Base-by-base conservation (phyloP, 2,329 filamentous ascomycete genomes). In the Ophiostoma fasciatum region DNA sequence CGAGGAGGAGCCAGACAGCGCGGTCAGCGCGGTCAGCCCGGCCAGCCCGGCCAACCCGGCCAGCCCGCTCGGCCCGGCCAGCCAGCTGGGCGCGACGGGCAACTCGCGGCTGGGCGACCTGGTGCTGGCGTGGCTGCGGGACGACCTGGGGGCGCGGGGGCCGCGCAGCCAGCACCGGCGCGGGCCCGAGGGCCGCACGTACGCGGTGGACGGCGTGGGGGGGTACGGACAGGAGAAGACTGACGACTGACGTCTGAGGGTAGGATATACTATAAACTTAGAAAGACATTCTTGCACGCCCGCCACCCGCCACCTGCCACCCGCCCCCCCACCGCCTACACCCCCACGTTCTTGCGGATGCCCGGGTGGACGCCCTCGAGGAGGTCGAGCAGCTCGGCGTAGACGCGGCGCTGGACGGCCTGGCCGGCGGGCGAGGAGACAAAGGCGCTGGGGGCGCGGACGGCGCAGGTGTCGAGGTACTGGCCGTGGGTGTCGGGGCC, bases 51-150 rank as follows among this genome's bases (percentile, higher is more conserved):
- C n/a, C n/a, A n/a, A n/a, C n/a, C n/a, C n/a, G n/a, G n/a, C n/a
- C n/a, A n/a, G n/a, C n/a, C n/a, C n/a, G n/a, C n/a, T n/a, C n/a
- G n/a, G 35, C 4, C 29, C 33, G n/a, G 18, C 28, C 10, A 39
- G 29, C 17, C 23, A 39, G 20, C 29, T 48, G 27, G 45, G 42
- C 5, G 46, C 46, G 20, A 64, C 64, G 3, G 85, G 85, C 25
- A 94, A 94, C 56, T 90, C 81, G 49, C 72, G 74, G 38, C 65
- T 96, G 7, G 87, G 88, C 9, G 81, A 93, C 60, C 59, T 98
- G 44, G 90, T 96, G 21, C 62, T 98, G 46, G 67, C 68, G 37
- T 98, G 90, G 90, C 63, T 98, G 55, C 74, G 74, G 52, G 71
- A 81, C 42, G 88, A 96, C 58, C 58, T 94, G 43, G 62, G 67